Evolutionary conservation across 371 early-diverging fungal genomes (phyloP), one percentile per base, ranked within the genome.

Genomic region (Thermomucor indicae-seudaticae): DNA sequence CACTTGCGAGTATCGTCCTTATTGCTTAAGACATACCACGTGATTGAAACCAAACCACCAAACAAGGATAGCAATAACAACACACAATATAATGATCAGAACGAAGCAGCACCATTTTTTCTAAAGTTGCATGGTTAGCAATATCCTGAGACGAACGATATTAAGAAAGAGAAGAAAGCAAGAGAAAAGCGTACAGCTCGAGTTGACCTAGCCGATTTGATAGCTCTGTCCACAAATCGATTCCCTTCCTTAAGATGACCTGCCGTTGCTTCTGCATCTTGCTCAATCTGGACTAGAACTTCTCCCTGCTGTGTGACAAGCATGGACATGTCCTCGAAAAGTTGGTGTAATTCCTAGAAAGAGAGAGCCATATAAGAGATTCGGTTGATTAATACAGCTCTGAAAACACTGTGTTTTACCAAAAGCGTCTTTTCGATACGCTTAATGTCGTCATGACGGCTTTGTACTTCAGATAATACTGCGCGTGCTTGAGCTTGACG

Each of bases 381-480:
- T n/a, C n/a, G n/a, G n/a, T n/a, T n/a, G n/a, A n/a, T n/a, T n/a
- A n/a, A n/a, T n/a, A n/a, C n/a, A n/a, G n/a, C n/a, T n/a, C n/a
- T n/a, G n/a, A n/a, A n/a, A n/a, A n/a, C n/a, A n/a, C n/a, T n/a
- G n/a, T n/a, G 7, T 29, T 34, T 17, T 11, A 49, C 89, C 51
- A 88, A 49, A 56, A 90, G 84, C 25, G 82, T 81, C 60, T 79
- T 78, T 59, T 90, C 91, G 52, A 92, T 90, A 54, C 83, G 79
- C 51, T 86, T 74, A 43, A 92, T 87, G 48, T 92, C 93, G 42
- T 80, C 71, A 56, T 92, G 90, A 38, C 89, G 73, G 51, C 74
- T 79, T 60, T 90, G 88, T 24, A 92, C 89, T 63, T 90, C 90
- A 22, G 74, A 65, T 20, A 92, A 65, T 16, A 88, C 91, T 20